Evolutionary conservation across 202 grass and related monocot genomes (phyloP).

Genomic region (Panicum hallii): DNA sequence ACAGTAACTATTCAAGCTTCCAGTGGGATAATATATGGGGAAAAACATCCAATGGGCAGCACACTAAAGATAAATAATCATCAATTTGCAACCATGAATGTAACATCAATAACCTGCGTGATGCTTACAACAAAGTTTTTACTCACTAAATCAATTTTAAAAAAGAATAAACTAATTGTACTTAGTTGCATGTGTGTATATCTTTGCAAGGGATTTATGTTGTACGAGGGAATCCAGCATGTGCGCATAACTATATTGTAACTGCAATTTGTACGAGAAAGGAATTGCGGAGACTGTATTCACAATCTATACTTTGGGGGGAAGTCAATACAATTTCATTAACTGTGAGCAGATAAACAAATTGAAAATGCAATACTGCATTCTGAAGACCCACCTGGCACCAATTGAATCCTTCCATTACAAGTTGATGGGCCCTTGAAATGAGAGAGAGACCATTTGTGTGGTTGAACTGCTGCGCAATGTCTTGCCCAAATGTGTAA

Average conservation of each 20-base stretch:
- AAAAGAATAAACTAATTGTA: background rate
- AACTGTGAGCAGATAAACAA: background rate
- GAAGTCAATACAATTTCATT: background rate
- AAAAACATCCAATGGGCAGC: background rate
- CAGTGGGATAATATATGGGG: background rate
- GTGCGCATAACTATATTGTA: background rate
- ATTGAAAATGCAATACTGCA: conserved; percentile 4
- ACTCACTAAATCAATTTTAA: background rate
- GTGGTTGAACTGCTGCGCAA: conserved; percentile 93
- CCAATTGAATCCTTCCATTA: conserved; percentile 99
- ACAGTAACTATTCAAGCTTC: conserved; percentile 31
- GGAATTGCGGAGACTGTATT: background rate
- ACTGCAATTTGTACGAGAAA: background rate
- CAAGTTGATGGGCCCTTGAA: conserved; percentile 94
- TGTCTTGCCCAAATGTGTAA: conserved; percentile 96
- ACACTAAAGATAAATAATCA: conserved; percentile 29
- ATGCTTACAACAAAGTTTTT: conserved; percentile 28
- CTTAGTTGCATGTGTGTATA: background rate
- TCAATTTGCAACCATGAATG: background rate
- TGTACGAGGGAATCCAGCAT: conserved; percentile 17
- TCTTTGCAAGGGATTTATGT: background rate
- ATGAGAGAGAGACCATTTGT: conserved; percentile 92
- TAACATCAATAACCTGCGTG: background rate
- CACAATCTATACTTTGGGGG: background rate
- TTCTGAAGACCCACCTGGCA: conserved; percentile 69